Base-by-base conservation (phyloP, 139 green algal genomes). In the Tetraselmis chui region DNA sequence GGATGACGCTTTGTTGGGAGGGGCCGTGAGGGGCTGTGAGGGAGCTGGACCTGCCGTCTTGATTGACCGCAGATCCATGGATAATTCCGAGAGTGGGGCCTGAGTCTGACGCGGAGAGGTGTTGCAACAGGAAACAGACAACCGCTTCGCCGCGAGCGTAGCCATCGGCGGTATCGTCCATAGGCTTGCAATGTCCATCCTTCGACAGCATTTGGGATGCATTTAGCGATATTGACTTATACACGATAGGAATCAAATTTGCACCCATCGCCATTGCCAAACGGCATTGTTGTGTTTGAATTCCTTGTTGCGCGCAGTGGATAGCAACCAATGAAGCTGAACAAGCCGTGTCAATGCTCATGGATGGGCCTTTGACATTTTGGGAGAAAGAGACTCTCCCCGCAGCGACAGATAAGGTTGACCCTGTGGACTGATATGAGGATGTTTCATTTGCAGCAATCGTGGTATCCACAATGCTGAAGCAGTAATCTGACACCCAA, bases 1-100 rank as follows among this genome's bases (percentile, higher is more conserved):
- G 28, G 0, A 97, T 88, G n/a, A 97, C 93, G 25, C 81, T 84
- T 84, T 95, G 89, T 87, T 98, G 95, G 26, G 93, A 90, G 11
- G 94, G 93, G 0, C 94, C 95, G 83, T 95, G 96, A 59, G 95
- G 95, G 2, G 95, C 95, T 0, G 94, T 97, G 45, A 98, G 86
- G 77, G 87, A 89, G 84, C 90, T 94, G 80, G 89, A 94, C 82
- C 93, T 90, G 0, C 93, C 93, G 81, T 97, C 94, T 78, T 91
- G 87, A 84, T 92, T 93, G 31, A 90, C 85, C 2, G 86, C 85
- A 28, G 76, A 82, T 74, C 81, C 87, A 2, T 23, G 31, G 23
- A 89, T 31, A 0, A 93, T 18, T 5, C 11, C 45, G 18, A 67
- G 45, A 5, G 45, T 18, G 45, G 45, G 45, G n/a, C n/a, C n/a